Conservation (phyloP, 345 rosid genomes). For the Erucastrum elatum region DNA sequence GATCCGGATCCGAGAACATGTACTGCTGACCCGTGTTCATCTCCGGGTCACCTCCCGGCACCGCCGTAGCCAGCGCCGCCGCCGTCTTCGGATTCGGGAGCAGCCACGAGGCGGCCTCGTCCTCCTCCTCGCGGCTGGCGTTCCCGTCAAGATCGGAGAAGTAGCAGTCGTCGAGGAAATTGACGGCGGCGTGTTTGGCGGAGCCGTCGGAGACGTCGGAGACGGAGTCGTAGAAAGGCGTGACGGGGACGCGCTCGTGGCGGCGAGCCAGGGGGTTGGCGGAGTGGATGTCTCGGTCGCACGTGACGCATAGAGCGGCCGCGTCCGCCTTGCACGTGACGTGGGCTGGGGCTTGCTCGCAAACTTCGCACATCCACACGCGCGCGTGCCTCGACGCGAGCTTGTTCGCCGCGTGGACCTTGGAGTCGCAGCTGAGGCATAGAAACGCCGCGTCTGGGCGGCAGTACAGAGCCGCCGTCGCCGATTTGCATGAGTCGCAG, state of each 20-base stretch:
- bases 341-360: conserved; percentile 97
- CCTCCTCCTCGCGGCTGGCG: conserved; percentile 64
- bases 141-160: conserved; percentile 50
- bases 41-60: conserved; percentile 47
- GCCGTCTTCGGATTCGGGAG: conserved; percentile 66
- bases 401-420: conserved; percentile 90
- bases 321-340: conserved; percentile 99
- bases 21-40: conserved; percentile 66
- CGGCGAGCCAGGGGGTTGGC: conserved; percentile 92
- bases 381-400: conserved; percentile 96
- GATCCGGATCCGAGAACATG: conserved; percentile 70
- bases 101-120: conserved; percentile 95
- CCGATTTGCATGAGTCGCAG: conserved; percentile 94
- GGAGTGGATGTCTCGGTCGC: conserved; percentile 97
- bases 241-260: conserved; percentile 84
- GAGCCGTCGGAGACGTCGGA: conserved; percentile 35
- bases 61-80: neutral
- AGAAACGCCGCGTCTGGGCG: conserved; percentile 92
- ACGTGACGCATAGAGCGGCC: conserved; percentile 87
- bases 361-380: conserved; percentile 89
- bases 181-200: conserved; percentile 46
- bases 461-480: conserved; percentile 81
- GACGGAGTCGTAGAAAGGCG: conserved; percentile 70
- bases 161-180: conserved; percentile 61
- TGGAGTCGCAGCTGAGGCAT: conserved; percentile 77